phyloP scores from a whole-genome alignment of 768 basidiomycete genomes.

The Exidia glandulosa region DNA sequence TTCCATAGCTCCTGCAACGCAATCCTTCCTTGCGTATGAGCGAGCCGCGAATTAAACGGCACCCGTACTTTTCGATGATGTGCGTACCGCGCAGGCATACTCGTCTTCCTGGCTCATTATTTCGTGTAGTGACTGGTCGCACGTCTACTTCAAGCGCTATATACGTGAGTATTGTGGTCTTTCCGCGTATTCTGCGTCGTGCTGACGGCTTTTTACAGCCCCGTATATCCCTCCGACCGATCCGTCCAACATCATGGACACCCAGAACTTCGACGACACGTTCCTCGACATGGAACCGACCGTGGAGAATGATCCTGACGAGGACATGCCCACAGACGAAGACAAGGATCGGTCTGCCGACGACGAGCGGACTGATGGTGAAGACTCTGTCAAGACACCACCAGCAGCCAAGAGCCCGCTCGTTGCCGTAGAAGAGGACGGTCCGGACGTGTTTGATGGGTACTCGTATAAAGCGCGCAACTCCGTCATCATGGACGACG shows the following conservation, averaged over 20 bases:
- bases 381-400: slow-evolving; percentile 63
- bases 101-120: slow-evolving; percentile 10
- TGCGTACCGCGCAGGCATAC: slow-evolving; percentile 26
- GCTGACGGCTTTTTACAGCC: slow-evolving; percentile 32
- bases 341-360: slow-evolving; percentile 18
- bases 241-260: slow-evolving; percentile 86
- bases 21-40: slow-evolving; percentile 84
- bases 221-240: slow-evolving; percentile 91
- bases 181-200: slow-evolving; percentile 9
- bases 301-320: slow-evolving; percentile 51
- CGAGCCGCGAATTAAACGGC: slow-evolving; percentile 87
- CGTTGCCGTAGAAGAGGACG: slow-evolving; percentile 39
- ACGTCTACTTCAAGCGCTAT: slow-evolving; percentile 90
- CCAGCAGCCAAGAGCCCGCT: slow-evolving; percentile 72
- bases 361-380: slow-evolving; percentile 32
- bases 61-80: slow-evolving; percentile 95
- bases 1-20: slow-evolving; percentile 71
- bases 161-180: slow-evolving; percentile 73
- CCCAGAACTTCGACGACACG: slow-evolving; percentile 94
- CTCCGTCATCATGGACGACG: slow-evolving; percentile 67
- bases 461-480: slow-evolving; percentile 87
- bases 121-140: slow-evolving; percentile 73
- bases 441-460: slow-evolving; percentile 79
- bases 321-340: slow-evolving; percentile 14
- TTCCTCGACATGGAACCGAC: slow-evolving; percentile 94